These are phyloP conservation scores for Gregarina niphandrodes DNA, from an alignment of 169 alveolate genomes.

Conservation along the genomic window DNA sequence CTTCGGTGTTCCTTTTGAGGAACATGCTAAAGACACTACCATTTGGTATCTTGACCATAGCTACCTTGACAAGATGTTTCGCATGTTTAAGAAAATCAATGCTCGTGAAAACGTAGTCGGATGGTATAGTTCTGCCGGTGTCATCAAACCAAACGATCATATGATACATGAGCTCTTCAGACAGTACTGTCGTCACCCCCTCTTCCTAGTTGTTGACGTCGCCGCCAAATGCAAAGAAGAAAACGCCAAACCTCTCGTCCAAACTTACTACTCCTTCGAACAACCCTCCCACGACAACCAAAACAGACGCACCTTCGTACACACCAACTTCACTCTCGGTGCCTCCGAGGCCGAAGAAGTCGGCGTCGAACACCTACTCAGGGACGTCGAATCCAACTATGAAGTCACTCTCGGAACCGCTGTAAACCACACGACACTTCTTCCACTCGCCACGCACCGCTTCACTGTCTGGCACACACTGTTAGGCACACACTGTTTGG, in stretches of 20 bases:
- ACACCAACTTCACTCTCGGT: slow-evolving; percentile 21
- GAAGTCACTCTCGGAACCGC: too few species aligned
- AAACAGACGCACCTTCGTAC: not conserved
- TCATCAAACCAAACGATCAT: slow-evolving; percentile 79
- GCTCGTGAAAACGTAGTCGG: slow-evolving; percentile 85
- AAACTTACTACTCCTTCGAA: slow-evolving; percentile 2
- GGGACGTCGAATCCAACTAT: slow-evolving; percentile 70
- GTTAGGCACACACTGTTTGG: too few species aligned
- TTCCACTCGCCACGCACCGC: too few species aligned
- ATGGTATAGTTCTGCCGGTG: slow-evolving; percentile 95
- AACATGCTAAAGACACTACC: slow-evolving; percentile 82
- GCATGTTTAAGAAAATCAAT: slow-evolving; percentile 74
- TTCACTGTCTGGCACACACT: too few species aligned
- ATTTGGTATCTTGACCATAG: slow-evolving; percentile 94
- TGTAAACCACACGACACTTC: too few species aligned
- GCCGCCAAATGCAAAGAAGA: not conserved
- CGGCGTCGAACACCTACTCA: slow-evolving; percentile 82
- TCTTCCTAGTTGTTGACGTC: slow-evolving; percentile 65
- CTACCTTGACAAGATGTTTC: slow-evolving; percentile 79
- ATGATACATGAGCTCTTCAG: slow-evolving; percentile 79
- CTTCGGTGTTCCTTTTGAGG: slow-evolving; percentile 97
- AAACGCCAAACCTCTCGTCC: slow-evolving; percentile 2
- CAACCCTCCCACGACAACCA: not conserved
- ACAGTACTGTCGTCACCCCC: slow-evolving; percentile 71
- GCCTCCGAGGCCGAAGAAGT: slow-evolving; percentile 93